These are phyloP conservation scores for Alternaria sp. DNA, from an alignment of 2,329 filamentous ascomycete species.

Conservation along the genomic window DNA sequence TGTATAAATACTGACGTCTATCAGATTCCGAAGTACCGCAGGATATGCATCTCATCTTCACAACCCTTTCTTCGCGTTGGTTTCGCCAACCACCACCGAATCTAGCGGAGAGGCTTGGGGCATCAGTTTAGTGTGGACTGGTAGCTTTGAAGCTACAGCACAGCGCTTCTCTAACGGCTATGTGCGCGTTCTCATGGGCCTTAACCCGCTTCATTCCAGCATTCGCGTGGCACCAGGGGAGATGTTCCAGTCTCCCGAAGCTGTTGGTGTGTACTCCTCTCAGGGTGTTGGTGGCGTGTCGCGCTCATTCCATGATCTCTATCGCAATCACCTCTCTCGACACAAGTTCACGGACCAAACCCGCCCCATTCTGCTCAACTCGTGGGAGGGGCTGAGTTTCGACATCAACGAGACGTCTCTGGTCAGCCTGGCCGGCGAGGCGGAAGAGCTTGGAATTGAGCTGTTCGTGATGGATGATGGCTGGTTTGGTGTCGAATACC, in stretches of 20 bases:
- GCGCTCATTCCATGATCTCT: constrained; percentile 66
- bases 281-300: constrained; percentile 68
- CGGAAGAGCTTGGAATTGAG: constrained; percentile 65
- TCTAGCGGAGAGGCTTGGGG: constrained; percentile 67
- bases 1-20: constrained; percentile 3
- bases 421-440: constrained; percentile 61
- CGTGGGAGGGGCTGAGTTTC: constrained; percentile 69
- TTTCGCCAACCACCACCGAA: constrained; percentile 65
- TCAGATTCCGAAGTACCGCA: constrained; percentile 64
- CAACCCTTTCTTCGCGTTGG: constrained; percentile 68
- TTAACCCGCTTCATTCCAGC: constrained; percentile 67
- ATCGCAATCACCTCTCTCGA: constrained; percentile 65
- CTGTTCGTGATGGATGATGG: constrained; percentile 71
- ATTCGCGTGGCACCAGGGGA: constrained; percentile 64
- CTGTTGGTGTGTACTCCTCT: constrained; percentile 66
- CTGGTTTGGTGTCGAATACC: constrained; percentile 70
- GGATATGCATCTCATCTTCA: constrained; percentile 70
- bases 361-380: constrained; percentile 66
- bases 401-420: constrained; percentile 64
- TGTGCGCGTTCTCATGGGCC: constrained; percentile 64
- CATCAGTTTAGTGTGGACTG: constrained; percentile 69
- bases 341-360: constrained; percentile 61
- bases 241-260: constrained; percentile 66
- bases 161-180: constrained; percentile 68
- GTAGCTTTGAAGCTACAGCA: constrained; percentile 67